These are phyloP conservation scores for Aspergillus ostianus DNA, from an alignment of 495 filamentous ascomycete species.

Conservation along the genomic window DNA sequence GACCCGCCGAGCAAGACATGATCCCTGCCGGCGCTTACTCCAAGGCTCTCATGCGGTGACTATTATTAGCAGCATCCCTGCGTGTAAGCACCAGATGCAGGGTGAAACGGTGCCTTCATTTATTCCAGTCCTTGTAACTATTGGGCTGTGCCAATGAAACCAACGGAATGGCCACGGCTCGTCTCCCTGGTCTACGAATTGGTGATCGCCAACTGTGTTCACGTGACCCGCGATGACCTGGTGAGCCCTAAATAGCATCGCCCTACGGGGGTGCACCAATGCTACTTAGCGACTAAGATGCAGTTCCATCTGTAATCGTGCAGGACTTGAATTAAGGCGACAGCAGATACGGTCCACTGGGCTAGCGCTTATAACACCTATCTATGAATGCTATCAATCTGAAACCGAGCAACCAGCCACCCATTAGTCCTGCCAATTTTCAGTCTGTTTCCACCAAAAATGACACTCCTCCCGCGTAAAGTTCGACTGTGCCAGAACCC, in stretches of 20 bases:
- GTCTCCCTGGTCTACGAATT: not conserved
- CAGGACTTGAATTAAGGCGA: too few species aligned
- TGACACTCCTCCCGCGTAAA: too few species aligned
- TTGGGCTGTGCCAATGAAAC: not conserved
- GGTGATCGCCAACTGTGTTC: too few species aligned
- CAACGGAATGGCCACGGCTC: too few species aligned
- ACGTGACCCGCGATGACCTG: too few species aligned
- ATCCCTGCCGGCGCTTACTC: not conserved
- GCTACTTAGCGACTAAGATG: too few species aligned
- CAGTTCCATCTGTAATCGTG: too few species aligned
- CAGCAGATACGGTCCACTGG: too few species aligned
- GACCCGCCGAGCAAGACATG: not conserved
- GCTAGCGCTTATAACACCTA: not conserved
- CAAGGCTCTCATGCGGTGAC: too few species aligned
- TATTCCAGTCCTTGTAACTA: not conserved
- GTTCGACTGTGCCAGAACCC: too few species aligned
- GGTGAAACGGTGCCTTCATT: not conserved
- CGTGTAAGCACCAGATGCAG: not conserved
- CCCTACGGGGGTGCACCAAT: too few species aligned
- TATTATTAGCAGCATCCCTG: not conserved
- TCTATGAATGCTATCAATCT: not conserved
- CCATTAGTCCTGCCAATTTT: constrained; percentile 23
- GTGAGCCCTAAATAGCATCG: too few species aligned
- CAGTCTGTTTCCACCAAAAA: constrained; percentile 49
- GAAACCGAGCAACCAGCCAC: not conserved